Conservation (phyloP, 495 filamentous ascomycete species). For the Penicillium silybi region DNA sequence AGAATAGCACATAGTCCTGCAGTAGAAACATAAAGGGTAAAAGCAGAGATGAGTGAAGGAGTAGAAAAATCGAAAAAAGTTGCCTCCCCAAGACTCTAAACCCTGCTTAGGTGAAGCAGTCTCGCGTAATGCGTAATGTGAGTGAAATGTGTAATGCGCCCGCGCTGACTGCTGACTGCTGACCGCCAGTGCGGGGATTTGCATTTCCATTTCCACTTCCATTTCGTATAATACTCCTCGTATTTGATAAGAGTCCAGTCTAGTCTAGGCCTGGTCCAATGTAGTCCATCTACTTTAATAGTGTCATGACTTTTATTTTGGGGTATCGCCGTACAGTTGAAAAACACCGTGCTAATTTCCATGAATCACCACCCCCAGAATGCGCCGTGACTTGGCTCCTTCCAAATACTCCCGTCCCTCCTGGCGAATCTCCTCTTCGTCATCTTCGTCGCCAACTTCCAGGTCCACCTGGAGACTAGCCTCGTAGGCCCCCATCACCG, state of each 20-base stretch:
- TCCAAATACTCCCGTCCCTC: constrained; percentile 64
- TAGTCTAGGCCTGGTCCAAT: no score
- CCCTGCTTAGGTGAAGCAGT: not conserved
- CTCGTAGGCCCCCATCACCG: constrained; percentile 77
- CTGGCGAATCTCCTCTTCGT: constrained; percentile 33
- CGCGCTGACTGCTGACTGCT: constrained; percentile 2
- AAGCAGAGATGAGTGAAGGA: constrained; percentile 6
- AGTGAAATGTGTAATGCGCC: not conserved
- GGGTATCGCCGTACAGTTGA: constrained; percentile 13
- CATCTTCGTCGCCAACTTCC: constrained; percentile 48
- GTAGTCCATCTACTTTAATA: not conserved
- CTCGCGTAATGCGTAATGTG: not conserved
- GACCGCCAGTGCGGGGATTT: constrained; percentile 7
- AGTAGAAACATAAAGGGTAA: constrained; percentile 7
- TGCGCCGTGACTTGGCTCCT: constrained; percentile 60
- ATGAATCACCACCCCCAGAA: constrained; percentile 52
- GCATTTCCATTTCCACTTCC: not conserved
- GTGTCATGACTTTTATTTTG: not conserved
- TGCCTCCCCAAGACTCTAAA: not conserved
- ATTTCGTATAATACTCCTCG: no score
- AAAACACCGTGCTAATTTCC: constrained; percentile 2
- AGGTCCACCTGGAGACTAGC: constrained; percentile 69
- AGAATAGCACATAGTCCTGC: constrained; percentile 30
- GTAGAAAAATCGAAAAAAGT: constrained; percentile 3
- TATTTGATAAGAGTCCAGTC: no score